Evolutionary conservation across 148 eudicot species (phyloP).

Genomic region (Arctostaphylos glauca): DNA sequence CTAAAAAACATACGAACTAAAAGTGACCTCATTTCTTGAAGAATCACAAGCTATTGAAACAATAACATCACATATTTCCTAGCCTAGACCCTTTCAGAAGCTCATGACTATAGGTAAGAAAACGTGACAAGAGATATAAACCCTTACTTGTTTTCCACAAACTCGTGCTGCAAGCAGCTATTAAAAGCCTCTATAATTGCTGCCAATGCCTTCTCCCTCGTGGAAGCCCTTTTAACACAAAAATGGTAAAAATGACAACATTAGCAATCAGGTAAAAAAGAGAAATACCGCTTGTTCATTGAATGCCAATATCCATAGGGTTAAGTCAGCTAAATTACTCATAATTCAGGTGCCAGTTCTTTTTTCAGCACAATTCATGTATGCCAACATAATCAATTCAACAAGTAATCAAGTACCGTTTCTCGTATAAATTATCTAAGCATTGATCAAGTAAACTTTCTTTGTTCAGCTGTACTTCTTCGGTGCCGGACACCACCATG

Average conservation of each 20-base stretch:
- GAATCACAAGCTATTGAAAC: neutral
- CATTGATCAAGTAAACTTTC: conserved; percentile 68
- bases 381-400: neutral
- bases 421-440: conserved; percentile 76
- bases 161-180: conserved; percentile 63
- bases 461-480: conserved; percentile 52
- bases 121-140: neutral
- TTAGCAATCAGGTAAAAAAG: neutral
- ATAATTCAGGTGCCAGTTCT: neutral
- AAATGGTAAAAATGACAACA: neutral
- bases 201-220: conserved; percentile 80
- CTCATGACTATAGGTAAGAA: neutral
- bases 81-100: neutral
- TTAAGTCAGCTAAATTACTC: neutral
- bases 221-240: conserved; percentile 52
- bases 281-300: neutral
- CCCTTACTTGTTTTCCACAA: conserved; percentile 82
- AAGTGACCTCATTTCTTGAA: neutral
- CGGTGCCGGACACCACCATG: conserved; percentile 35
- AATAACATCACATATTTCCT: neutral
- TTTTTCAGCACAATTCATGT: neutral
- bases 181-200: conserved; percentile 69
- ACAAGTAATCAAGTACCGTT: conserved; percentile 42
- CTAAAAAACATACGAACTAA: neutral
- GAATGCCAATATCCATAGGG: neutral